Evolutionary conservation across 306 rosid genomes (phyloP).

Genomic region (Luffa aegyptiaca): DNA sequence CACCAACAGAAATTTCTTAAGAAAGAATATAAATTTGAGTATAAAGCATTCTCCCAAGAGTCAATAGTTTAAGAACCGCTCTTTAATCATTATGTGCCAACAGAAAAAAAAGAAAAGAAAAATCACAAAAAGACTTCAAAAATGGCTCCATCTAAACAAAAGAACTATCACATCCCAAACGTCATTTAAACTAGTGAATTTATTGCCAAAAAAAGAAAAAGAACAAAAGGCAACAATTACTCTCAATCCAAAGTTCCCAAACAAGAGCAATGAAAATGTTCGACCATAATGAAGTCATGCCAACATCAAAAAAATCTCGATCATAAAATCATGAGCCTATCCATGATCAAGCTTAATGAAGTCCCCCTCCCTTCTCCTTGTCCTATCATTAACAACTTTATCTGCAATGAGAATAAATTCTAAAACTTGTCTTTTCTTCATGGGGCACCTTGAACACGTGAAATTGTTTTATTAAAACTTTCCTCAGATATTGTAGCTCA

Average conservation of each 20-base stretch:
- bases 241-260: background rate
- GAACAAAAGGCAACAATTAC: background rate
- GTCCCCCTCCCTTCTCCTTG: background rate
- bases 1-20: background rate
- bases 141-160: background rate
- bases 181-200: background rate
- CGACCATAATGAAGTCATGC: background rate
- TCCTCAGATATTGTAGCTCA: too few species aligned
- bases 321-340: background rate
- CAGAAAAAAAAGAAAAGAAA: background rate
- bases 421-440: background rate
- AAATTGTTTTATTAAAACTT: too few species aligned
- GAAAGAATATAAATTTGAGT: background rate
- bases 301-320: background rate
- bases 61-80: background rate
- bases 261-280: background rate
- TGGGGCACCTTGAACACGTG: too few species aligned
- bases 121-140: background rate
- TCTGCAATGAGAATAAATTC: background rate
- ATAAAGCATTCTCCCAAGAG: slow-evolving; percentile 4
- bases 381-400: background rate
- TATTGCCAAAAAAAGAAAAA: background rate
- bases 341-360: background rate
- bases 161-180: background rate
- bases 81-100: background rate